Evolutionary conservation across 352 stramenopile genomes (phyloP), one percentile per base, ranked within the genome.

Genomic region (Phytophthora rubi): DNA sequence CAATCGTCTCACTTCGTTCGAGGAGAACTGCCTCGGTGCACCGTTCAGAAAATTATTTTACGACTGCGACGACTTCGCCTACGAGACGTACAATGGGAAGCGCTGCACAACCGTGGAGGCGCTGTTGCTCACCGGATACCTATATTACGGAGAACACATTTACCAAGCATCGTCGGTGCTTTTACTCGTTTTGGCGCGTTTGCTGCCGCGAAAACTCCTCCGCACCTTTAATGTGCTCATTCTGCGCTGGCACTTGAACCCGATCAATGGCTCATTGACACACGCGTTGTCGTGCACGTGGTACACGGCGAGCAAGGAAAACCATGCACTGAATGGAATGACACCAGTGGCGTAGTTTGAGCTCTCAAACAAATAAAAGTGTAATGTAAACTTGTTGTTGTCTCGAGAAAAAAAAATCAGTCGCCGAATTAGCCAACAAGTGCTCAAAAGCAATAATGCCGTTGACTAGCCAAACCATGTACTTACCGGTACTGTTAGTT

Each of bases 61-160:
- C 21, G 70, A 77, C 28, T 77, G 70, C 37, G 65, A 71, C 18
- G 70, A 77, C 42, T 59, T 77, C 6, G 65, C 65, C 12, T 77
- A 77, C 56, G 65, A 58, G 6, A 67, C 18, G 2, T 70, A 71
- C 37, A 68, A 66, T 4, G 55, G 56, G 7, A 63, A 56, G 16
- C 49, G 55, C 5, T 73, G 59, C 2, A 61, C 64, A 2, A 71
- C 56, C 0, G 64, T 71, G 30, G 64, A 71, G 18, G 56, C 64
- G 4, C 39, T 71, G 16, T 21, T 71, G 16, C 56, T 71, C 2
- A 71, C 64, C 12, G 64, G 64, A 1, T 71, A 71, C 21, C 57
- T 71, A 12, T 71, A 71, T 30, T 71, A 71, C 57, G 64, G 64
- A 23, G 56, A 66, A 2, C 64, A 71, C 32, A 71, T 71, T 61